Evolutionary conservation across 2,329 filamentous ascomycete genomes (phyloP), one percentile per base, ranked within the genome.

Genomic region (Aschersonia sp.): DNA sequence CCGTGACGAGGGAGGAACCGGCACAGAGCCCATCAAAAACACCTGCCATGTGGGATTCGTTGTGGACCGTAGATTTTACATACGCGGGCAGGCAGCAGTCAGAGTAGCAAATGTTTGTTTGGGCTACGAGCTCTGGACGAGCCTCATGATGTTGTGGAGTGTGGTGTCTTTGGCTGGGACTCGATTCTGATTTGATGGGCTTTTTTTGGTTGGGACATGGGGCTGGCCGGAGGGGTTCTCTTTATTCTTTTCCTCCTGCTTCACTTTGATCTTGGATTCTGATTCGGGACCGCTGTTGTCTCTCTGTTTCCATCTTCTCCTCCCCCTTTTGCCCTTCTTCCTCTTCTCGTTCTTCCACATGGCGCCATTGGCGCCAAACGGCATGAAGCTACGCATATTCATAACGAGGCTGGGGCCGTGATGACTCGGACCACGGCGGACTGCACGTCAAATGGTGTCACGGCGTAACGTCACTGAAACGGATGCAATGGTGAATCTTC

Each of bases 51-150:
- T 83, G 77, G 77, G 77, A 80, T 53, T 71, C 74, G 9, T 61
- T 82, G 12, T 82, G 78, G 78, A 77, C 69, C 52, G 58, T 80
- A 30, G 77, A 82, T 55, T 68, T 79, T 44, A 77, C 67, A 52
- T 72, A 75, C 45, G 75, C 75, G 53, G 72, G 68, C 42, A 54
- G 57, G 53, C 59, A 53, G 51, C 60, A 55, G 52, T n/a, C 20
- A 20, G 20, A 20, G 20, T 20, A 20, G 20, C 20, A 20, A 20
- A 20, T 20, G 20, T 20, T 20, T 20, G 20, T 20, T 20, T 20
- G 20, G 20, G 20, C 20, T 20, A 20, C 20, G 20, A 20, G 20
- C 20, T 20, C 20, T 20, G 20, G 20, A 20, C 20, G 20, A 20
- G 20, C 20, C 20, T 20, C 20, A 20, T 20, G 20, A 20, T 20